Evolutionary conservation across 2,329 filamentous ascomycete genomes (phyloP).

Genomic region (Trichoderma sp.): DNA sequence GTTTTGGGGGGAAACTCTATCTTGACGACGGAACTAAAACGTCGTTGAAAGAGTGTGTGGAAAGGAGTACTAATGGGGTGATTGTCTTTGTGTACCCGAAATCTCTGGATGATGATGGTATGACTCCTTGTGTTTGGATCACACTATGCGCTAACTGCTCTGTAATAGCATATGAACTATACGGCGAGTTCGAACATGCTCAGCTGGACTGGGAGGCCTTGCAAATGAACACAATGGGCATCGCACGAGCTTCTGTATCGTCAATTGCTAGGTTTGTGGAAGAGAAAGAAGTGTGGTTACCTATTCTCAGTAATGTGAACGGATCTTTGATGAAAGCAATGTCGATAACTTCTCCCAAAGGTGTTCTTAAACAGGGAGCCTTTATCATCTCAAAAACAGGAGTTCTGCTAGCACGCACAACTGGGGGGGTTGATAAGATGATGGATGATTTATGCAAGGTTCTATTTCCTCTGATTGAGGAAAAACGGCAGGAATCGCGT

Average conservation of each 20-base stretch:
- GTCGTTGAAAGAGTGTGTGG: background rate
- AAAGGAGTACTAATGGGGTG: background rate
- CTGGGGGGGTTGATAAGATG: background rate
- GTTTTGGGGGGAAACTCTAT: background rate
- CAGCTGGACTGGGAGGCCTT: background rate
- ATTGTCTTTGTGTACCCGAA: background rate
- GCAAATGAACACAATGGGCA: background rate
- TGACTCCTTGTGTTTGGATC: background rate
- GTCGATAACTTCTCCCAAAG: background rate
- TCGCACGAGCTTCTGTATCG: background rate
- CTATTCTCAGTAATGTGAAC: background rate
- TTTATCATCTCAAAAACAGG: background rate
- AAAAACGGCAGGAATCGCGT: too few relatives aligned
- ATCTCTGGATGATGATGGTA: background rate
- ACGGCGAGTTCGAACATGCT: background rate
- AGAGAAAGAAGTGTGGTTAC: background rate
- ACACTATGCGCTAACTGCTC: background rate
- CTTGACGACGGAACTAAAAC: background rate
- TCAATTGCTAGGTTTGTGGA: background rate
- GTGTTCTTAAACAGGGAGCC: background rate
- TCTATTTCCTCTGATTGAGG: fast-evolving
- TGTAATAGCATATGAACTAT: background rate
- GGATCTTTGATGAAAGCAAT: background rate
- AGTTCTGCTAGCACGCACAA: background rate
- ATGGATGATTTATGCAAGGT: background rate